These are phyloP conservation scores for Carex myosuroides DNA, from an alignment of 176 grass and related monocot species.

Conservation along the genomic window DNA sequence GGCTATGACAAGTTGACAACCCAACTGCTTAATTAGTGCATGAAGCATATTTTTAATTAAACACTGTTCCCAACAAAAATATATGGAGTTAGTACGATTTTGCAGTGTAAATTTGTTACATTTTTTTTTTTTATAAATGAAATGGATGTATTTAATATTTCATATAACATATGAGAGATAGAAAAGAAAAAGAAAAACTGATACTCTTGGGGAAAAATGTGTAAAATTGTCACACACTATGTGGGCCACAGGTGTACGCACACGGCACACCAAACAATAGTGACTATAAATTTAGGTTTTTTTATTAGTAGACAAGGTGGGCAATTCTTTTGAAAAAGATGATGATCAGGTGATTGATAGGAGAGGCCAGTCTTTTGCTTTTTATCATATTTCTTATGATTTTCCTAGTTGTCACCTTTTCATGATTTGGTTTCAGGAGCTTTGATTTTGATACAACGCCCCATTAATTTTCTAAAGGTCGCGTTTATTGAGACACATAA, in stretches of 20 bases:
- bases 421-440: not conserved
- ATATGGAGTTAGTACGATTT: not conserved
- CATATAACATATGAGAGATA: not conserved
- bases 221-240: not conserved
- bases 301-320: constrained; percentile 18
- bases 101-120: not conserved
- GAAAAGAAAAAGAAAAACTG: not conserved
- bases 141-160: not conserved
- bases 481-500: not conserved
- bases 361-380: not conserved
- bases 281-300: not conserved
- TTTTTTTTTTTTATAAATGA: not conserved
- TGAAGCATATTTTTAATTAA: not conserved
- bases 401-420: not conserved
- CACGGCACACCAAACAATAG: not conserved
- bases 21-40: not conserved
- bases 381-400: not conserved
- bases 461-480: not conserved
- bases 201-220: not conserved
- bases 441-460: not conserved
- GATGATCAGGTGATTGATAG: not conserved
- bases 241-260: not conserved
- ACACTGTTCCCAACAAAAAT: not conserved
- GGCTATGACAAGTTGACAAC: not conserved
- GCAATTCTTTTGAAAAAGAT: constrained; percentile 18